Evolutionary conservation across 164 flowering plant species (phyloP).

Genomic region (Hamamelis virginiana): DNA sequence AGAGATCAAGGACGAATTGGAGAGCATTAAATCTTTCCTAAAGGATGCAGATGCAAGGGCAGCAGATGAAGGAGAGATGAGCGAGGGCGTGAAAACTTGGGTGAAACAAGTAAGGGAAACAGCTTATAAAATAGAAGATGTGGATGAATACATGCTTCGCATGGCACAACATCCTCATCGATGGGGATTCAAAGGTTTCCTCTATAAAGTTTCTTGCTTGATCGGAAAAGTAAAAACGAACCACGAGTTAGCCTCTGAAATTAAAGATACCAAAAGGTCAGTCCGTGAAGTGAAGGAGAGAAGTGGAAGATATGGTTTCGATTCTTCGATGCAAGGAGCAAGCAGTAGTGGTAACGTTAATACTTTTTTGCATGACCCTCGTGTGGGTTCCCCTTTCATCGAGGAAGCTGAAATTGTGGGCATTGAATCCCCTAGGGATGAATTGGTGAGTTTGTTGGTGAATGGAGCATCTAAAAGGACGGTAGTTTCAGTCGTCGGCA

Average conservation of each 20-base stretch:
- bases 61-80: neutral
- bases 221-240: neutral
- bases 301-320: neutral
- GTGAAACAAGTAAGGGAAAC: slow-evolving; percentile 18
- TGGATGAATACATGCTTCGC: slow-evolving; percentile 10
- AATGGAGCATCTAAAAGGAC: neutral
- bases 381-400: slow-evolving; percentile 6
- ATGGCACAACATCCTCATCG: neutral
- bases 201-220: neutral
- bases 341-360: neutral
- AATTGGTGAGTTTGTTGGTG: neutral
- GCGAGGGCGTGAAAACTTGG: slow-evolving; percentile 3
- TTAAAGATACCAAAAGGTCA: slow-evolving; percentile 1
- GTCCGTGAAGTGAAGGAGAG: slow-evolving; percentile 1
- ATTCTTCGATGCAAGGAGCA: neutral
- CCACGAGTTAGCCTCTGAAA: neutral
- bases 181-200: neutral
- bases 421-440: neutral
- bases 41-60: slow-evolving; percentile 17
- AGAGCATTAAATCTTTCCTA: slow-evolving; percentile 2
- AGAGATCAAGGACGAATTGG: too few relatives aligned
- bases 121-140: slow-evolving; percentile 16
- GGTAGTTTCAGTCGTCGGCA: slow-evolving; percentile 25
- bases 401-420: slow-evolving; percentile 25
- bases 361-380: slow-evolving; percentile 11